Percentiles rank a stretch among this genome's conserved stretches.
Evolutionary conservation across 2,329 filamentous ascomycete species (phyloP).

Genomic region (Neoarthrinium moseri): DNA sequence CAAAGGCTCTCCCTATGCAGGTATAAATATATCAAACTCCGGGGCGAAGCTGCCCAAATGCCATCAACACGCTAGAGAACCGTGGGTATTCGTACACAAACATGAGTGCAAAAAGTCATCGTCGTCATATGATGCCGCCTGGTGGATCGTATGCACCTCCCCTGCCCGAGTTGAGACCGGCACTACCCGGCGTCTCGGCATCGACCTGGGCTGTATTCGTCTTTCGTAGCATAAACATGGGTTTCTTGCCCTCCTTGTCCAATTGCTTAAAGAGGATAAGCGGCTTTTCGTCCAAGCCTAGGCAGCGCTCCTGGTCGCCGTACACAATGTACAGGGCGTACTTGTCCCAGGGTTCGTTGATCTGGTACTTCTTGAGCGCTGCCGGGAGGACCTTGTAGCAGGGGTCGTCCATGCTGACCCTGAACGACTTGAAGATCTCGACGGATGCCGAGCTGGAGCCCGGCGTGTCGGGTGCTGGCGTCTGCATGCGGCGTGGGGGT

Average conservation of each 20-base stretch:
- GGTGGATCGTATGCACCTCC: slow-evolving; percentile 55
- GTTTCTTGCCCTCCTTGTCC: slow-evolving; percentile 94
- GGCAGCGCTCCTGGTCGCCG: slow-evolving; percentile 93
- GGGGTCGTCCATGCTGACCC: slow-evolving; percentile 95
- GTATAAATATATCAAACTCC: slow-evolving; percentile 4
- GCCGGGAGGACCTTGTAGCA: slow-evolving; percentile 97
- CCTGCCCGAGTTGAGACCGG: slow-evolving; percentile 44
- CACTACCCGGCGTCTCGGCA: slow-evolving; percentile 50
- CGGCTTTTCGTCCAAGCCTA: slow-evolving; percentile 89
- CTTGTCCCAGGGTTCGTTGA: slow-evolving; percentile 95
- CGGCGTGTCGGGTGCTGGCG: slow-evolving; percentile 61
- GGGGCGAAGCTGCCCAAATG: neutral
- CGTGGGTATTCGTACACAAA: neutral
- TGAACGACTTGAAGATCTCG: slow-evolving; percentile 98
- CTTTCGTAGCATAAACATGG: slow-evolving; percentile 96
- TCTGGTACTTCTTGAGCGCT: slow-evolving; percentile 96
- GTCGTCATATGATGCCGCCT: slow-evolving; percentile 54
- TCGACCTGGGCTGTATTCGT: slow-evolving; percentile 55
- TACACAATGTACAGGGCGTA: slow-evolving; percentile 98
- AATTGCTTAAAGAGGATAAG: slow-evolving; percentile 96
- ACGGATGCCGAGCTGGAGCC: slow-evolving; percentile 62
- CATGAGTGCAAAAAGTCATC: neutral
- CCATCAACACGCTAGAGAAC: neutral
- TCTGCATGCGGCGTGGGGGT: slow-evolving; percentile 58
- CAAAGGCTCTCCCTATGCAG: neutral